Conservation (phyloP, 805 yeast genomes). For the Kluyveromyces dobzhanskii region DNA sequence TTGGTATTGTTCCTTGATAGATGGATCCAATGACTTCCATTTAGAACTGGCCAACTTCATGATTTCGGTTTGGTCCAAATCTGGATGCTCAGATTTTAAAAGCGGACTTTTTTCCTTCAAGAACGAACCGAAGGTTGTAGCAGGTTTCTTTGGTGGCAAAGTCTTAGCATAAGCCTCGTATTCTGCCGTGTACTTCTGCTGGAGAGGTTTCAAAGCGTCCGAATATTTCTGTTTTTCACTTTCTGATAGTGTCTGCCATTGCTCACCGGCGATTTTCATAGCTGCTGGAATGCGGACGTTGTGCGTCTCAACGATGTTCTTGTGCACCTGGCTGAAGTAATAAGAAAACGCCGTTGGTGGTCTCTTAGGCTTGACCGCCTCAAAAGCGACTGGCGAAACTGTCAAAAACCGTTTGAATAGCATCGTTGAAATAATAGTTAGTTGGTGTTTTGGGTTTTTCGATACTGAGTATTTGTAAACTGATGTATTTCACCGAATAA, state of each 20-base stretch:
- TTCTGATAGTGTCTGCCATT: not conserved
- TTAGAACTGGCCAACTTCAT: slow-evolving; percentile 1
- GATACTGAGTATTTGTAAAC: no score
- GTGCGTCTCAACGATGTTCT: not conserved
- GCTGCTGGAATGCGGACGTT: not conserved
- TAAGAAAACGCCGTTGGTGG: slow-evolving; percentile 1
- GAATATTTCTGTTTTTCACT: not conserved
- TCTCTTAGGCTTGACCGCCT: slow-evolving; percentile 2
- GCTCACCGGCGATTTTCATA: slow-evolving; percentile 1
- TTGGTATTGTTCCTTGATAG: not conserved
- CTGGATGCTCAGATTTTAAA: slow-evolving; percentile 2
- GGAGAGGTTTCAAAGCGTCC: not conserved
- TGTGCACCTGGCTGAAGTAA: not conserved
- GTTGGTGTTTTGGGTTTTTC: no score
- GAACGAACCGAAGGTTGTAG: slow-evolving; percentile 1
- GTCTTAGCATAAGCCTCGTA: not conserved
- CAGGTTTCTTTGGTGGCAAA: slow-evolving; percentile 4
- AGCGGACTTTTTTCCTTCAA: not conserved
- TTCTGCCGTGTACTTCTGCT: not conserved
- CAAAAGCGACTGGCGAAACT: not conserved
- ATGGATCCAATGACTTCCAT: slow-evolving; percentile 1
- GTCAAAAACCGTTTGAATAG: slow-evolving; percentile 2
- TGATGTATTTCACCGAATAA: no score
- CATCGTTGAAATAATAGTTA: not conserved
- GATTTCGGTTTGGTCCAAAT: not conserved